Conservation (phyloP, 495 filamentous ascomycete species). For the Hypoxylon fuscum region DNA sequence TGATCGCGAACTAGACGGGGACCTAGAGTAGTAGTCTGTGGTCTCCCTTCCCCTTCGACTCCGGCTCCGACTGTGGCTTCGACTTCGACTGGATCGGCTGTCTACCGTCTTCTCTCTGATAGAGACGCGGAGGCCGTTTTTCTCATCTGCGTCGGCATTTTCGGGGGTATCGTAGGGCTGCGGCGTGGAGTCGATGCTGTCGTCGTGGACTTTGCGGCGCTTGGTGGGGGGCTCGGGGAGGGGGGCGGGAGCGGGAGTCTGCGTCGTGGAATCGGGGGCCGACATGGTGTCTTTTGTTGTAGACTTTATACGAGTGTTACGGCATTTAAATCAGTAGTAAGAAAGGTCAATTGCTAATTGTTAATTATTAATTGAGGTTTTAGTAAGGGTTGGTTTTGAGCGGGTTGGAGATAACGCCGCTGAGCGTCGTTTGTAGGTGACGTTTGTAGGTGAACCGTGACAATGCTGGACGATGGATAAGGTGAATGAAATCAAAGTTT, state of each 20-base stretch:
- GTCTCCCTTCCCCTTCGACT: conserved; percentile 31
- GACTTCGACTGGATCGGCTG: conserved; percentile 46
- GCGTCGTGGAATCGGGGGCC: conserved; percentile 40
- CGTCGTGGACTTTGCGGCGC: conserved; percentile 63
- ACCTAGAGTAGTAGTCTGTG: conserved; percentile 48
- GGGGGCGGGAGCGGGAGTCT: conserved; percentile 36
- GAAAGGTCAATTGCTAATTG: background rate
- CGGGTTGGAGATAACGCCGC: conserved; percentile 17
- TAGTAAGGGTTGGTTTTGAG: background rate
- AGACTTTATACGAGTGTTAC: background rate
- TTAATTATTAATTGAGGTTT: background rate
- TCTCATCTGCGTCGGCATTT: conserved; percentile 11
- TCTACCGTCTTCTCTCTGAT: conserved; percentile 49
- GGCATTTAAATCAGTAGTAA: background rate
- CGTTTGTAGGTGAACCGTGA: conserved; percentile 12
- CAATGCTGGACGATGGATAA: background rate
- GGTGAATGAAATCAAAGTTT: conserved; percentile 17
- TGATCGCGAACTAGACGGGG: conserved; percentile 41
- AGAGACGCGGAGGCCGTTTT: conserved; percentile 46
- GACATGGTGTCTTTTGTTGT: conserved; percentile 45
- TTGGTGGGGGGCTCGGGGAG: conserved; percentile 57
- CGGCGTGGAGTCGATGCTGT: conserved; percentile 50
- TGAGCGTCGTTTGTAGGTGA: conserved; percentile 28
- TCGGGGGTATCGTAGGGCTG: conserved; percentile 44
- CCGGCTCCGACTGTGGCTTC: conserved; percentile 35